Evolutionary conservation across 2,329 filamentous ascomycete species (phyloP).

Genomic region (Xylariomycetidae sp.): DNA sequence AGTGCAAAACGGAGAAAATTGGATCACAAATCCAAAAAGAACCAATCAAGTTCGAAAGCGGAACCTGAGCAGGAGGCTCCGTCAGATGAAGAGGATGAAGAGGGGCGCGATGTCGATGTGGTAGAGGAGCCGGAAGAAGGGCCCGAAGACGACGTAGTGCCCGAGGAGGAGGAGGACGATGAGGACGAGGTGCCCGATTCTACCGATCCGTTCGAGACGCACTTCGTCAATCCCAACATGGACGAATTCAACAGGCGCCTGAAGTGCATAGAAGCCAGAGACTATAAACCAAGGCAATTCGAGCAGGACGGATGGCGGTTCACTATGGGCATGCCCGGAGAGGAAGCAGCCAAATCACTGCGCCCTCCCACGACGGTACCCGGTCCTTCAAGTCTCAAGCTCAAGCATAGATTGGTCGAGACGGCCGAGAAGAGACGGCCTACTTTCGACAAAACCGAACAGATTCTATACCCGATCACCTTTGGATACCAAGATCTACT

Average conservation of each 20-base stretch:
- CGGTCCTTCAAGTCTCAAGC: constrained; percentile 43
- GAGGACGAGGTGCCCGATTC: constrained; percentile 42
- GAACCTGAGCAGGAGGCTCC: constrained; percentile 20
- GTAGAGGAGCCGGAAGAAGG: constrained; percentile 46
- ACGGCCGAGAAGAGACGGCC: constrained; percentile 47
- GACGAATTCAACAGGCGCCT: constrained; percentile 50
- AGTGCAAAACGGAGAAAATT: constrained; percentile 54
- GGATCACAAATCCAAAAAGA: constrained; percentile 28
- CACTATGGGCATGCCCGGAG: constrained; percentile 40
- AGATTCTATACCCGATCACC: constrained; percentile 61
- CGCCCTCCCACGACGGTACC: constrained; percentile 30
- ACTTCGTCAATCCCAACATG: constrained; percentile 67
- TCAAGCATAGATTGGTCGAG: constrained; percentile 65
- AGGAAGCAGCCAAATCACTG: constrained; percentile 26
- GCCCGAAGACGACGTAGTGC: constrained; percentile 26
- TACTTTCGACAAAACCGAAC: constrained; percentile 56
- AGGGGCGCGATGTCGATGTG: constrained; percentile 34
- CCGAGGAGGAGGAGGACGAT: constrained; percentile 38
- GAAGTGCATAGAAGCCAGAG: constrained; percentile 40
- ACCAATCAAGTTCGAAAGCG: constrained; percentile 12
- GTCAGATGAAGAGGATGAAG: constrained; percentile 31
- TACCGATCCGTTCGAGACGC: constrained; percentile 70
- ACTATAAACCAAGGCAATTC: constrained; percentile 46
- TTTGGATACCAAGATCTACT: constrained; percentile 81
- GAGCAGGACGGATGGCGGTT: constrained; percentile 41